Evolutionary conservation across 169 alveolate genomes (phyloP).

Genomic region (Cytauxzoon felis): DNA sequence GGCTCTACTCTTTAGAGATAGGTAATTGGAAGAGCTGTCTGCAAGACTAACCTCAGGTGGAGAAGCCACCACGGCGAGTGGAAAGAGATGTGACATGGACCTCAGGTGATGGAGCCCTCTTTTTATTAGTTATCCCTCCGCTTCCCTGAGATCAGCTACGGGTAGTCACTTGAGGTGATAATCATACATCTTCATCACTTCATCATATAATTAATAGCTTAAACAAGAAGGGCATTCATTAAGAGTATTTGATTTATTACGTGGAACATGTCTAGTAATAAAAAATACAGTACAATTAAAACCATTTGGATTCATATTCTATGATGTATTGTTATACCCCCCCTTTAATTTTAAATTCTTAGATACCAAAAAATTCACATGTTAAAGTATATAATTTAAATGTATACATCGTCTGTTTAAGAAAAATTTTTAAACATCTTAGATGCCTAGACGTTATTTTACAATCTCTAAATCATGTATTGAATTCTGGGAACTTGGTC

Average conservation of each 20-base stretch:
- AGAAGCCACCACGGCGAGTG: no score
- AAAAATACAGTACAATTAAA: slow-evolving; percentile 61
- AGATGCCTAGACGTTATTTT: slow-evolving; percentile 67
- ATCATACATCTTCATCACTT: background rate
- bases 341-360: background rate
- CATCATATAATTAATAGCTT: slow-evolving; percentile 44
- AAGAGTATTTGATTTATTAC: slow-evolving; percentile 62
- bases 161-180: background rate
- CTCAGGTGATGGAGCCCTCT: no score
- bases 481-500: slow-evolving; percentile 72
- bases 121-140: no score
- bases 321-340: slow-evolving; percentile 58
- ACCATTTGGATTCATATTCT: slow-evolving; percentile 72
- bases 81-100: no score
- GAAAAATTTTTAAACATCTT: background rate
- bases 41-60: no score
- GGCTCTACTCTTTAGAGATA: no score
- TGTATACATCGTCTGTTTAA: background rate
- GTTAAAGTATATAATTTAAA: slow-evolving; percentile 4
- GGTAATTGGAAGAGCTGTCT: no score
- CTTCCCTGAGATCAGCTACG: no score
- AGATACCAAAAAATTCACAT: slow-evolving; percentile 2
- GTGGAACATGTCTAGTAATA: slow-evolving; percentile 60
- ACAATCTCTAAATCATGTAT: slow-evolving; percentile 65
- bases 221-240: slow-evolving; percentile 70